Base-by-base conservation (phyloP, 2,329 filamentous ascomycete species). In the Chalaropsis thielavioides region DNA sequence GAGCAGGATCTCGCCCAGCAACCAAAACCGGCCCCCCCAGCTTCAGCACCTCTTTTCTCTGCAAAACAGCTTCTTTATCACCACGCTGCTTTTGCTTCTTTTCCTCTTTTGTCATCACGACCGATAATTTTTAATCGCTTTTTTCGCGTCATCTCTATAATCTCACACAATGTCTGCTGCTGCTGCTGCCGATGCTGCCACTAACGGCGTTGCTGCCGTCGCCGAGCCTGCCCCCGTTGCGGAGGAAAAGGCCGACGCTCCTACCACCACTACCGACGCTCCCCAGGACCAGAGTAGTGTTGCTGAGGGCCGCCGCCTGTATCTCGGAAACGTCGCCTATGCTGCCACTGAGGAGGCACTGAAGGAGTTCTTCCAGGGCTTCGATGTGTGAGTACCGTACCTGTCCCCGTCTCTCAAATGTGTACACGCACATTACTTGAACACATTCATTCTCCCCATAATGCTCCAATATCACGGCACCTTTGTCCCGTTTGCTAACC, bases 281-380 rank as follows among this genome's bases (percentile, higher is more conserved):
- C 75, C 82, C 83, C 80, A 84, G 83, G 86, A 81, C 82, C 87
- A 88, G 80, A 84, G 85, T 75, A 96, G 91, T 81, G 94, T 94
- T 78, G 92, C 92, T 79, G 94, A 99, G 84, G 92, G 94, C 78
- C 90, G 94, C 83, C 90, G 94, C 82, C 88, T 99, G 74, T 99
- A 99, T 83, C 97, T 99, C 83, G 94, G 94, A 83, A 99, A 99
- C 84, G 89, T 99, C 86, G 94, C 94, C 75, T 99, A 99, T 79
- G 92, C 92, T 87, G 97, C 94, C 87, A 96, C 91, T 78, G 94
- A 97, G 89, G 94, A 89, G 88, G 91, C 96, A 87, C 90, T 99
- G 85, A 96, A 95, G 84, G 89, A 94, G 74, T 99, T 99, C 85
- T 99, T 99, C 88, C 92, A 94, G 84, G 89, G 87, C 79, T 97